phyloP scores from a whole-genome alignment of 306 rosid species.

The Quercus alba region DNA sequence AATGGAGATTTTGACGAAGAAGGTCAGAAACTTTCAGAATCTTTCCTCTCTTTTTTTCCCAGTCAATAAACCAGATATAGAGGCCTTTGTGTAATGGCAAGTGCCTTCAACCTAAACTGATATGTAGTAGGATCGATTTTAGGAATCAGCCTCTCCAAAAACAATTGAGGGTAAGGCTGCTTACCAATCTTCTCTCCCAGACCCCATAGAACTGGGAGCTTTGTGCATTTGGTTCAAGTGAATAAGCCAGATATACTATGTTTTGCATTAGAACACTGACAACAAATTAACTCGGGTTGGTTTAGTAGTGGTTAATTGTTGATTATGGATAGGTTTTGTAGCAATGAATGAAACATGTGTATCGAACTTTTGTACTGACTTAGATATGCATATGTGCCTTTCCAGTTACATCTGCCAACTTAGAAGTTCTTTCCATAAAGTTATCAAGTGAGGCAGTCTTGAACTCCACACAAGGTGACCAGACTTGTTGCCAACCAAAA shows the following conservation, averaged over 20 bases:
- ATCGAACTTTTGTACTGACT: conserved; percentile 17
- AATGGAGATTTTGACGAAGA: conserved; percentile 58
- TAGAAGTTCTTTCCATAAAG: conserved; percentile 45
- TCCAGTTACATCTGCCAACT: conserved; percentile 60
- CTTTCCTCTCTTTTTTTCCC: background rate
- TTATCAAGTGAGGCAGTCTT: conserved; percentile 26
- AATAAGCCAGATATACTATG: background rate
- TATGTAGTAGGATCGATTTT: no score
- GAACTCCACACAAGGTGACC: conserved; percentile 8
- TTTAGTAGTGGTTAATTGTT: background rate
- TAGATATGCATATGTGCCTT: conserved; percentile 4
- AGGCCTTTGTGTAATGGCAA: no score
- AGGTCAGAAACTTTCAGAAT: conserved; percentile 42
- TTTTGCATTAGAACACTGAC: background rate
- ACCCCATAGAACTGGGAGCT: no score
- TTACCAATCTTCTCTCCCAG: no score
- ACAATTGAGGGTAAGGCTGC: no score
- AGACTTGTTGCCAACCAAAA: background rate
- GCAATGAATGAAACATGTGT: background rate
- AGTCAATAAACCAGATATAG: background rate
- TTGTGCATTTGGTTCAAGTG: no score
- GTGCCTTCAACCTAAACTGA: no score
- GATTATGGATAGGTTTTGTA: background rate
- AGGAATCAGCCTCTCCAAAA: no score
- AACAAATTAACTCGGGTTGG: background rate